Evolutionary conservation across 2,329 filamentous ascomycete genomes (phyloP).

Genomic region (Colletotrichum sp.): DNA sequence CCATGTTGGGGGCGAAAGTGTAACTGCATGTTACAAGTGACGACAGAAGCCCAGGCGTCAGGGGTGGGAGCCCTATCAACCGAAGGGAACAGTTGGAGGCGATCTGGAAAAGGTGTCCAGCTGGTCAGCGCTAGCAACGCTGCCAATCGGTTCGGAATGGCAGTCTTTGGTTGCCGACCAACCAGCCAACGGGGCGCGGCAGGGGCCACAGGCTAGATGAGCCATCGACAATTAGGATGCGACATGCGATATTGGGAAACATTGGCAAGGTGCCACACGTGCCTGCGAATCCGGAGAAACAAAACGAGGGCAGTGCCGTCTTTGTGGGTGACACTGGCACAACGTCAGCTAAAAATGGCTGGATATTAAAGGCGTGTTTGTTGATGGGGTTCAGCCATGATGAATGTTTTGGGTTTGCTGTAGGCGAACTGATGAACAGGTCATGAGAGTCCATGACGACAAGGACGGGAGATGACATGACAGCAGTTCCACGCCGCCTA

Average conservation of each 20-base stretch:
- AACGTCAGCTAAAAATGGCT: neutral
- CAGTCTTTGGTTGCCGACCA: neutral
- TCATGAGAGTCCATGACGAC: neutral
- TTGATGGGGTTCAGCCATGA: neutral
- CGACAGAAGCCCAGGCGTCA: neutral
- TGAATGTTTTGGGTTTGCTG: neutral
- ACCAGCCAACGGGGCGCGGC: neutral
- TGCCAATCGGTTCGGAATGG: neutral
- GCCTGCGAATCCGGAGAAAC: neutral
- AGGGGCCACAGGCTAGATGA: neutral
- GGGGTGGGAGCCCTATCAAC: neutral
- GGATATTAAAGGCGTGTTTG: neutral
- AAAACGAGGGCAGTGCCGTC: neutral
- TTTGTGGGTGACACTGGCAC: neutral
- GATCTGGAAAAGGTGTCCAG: neutral
- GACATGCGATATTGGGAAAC: neutral
- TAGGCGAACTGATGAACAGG: neutral
- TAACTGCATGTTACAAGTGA: neutral
- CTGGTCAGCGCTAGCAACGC: slow-evolving; percentile 15
- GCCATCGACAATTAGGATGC: slow-evolving; percentile 11
- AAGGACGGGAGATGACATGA: neutral
- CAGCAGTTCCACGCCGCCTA: neutral
- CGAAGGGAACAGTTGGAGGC: neutral
- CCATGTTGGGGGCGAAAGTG: neutral
- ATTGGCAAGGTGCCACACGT: neutral